Evolutionary conservation across 2,329 filamentous ascomycete species (phyloP).

Genomic region (Thelonectria rubi): DNA sequence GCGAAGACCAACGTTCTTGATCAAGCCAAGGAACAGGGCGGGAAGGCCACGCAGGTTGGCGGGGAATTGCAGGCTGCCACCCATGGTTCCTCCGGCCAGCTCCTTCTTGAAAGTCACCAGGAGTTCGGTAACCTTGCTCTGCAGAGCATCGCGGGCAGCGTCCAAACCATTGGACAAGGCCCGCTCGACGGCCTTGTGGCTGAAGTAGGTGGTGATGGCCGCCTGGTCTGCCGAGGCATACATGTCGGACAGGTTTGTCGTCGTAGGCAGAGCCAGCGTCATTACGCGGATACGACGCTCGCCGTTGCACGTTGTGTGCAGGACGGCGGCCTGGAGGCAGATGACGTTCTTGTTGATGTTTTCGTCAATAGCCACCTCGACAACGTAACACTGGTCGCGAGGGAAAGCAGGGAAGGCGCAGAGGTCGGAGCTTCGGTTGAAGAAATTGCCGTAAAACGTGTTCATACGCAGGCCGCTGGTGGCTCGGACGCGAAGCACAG

Average conservation of each 20-base stretch:
- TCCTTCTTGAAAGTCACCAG: slow-evolving; percentile 97
- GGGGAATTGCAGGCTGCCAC: slow-evolving; percentile 92
- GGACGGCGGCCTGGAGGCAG: slow-evolving; percentile 91
- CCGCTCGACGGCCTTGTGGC: slow-evolving; percentile 96
- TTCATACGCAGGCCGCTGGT: slow-evolving; percentile 96
- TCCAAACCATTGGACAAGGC: slow-evolving; percentile 87
- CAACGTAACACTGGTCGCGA: slow-evolving; percentile 95
- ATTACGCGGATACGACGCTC: slow-evolving; percentile 94
- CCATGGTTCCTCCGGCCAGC: slow-evolving; percentile 93
- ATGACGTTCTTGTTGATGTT: slow-evolving; percentile 90
- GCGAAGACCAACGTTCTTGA: slow-evolving; percentile 93
- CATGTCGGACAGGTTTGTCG: slow-evolving; percentile 86
- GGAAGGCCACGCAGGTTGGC: slow-evolving; percentile 90
- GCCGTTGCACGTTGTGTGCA: slow-evolving; percentile 97
- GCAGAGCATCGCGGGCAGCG: slow-evolving; percentile 87
- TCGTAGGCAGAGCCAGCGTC: slow-evolving; percentile 92
- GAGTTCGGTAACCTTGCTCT: slow-evolving; percentile 91
- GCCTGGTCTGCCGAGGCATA: slow-evolving; percentile 96
- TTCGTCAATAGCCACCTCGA: slow-evolving; percentile 98
- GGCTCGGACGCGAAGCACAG: slow-evolving; percentile 92
- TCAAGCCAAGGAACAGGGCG: slow-evolving; percentile 89
- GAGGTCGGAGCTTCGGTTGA: slow-evolving; percentile 96
- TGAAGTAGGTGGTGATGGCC: slow-evolving; percentile 93
- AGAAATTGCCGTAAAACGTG: slow-evolving; percentile 99
- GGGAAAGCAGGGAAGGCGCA: slow-evolving; percentile 99